Evolutionary conservation across 2,329 filamentous ascomycete species (phyloP), one percentile per base, ranked within the genome.

Genomic region (Teratosphaeriaceae sp.): DNA sequence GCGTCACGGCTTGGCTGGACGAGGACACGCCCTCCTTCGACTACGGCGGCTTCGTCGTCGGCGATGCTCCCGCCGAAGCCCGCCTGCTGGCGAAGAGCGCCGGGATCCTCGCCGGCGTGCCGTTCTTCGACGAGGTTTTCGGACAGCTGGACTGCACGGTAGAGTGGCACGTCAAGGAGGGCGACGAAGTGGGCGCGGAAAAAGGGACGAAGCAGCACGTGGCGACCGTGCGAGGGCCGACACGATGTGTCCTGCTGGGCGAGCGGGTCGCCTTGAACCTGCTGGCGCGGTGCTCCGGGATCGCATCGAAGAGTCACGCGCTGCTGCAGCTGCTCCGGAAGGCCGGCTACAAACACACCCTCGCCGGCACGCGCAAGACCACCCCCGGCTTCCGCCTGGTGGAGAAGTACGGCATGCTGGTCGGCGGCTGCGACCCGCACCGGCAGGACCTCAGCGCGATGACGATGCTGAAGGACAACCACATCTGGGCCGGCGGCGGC

Each of bases 381-480:
- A 98, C 92, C 0, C 92, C 92, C 0, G 92, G 92, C 0, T 98
- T 97, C 69, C 77, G 92, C 9, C 71, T 97, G 3, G 89, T 97
- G 8, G 92, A 98, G 68, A 98, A 98, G 70, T 98, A 98, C 66
- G 92, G 88, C 54, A 96, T 98, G 84, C 72, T 96, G 18, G 84
- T 94, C 13, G 92, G 90, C 44, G 92, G 92, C 9, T 89, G 88
- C 13, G 92, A 98, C 67, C 79, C 83, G 2, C 92, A 98, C 65
- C 75, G 92, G 23, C 87, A 95, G 68, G 92, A 98, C 64, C 73
- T 98, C 2, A 69, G 65, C 63, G 79, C 83, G 51, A 97, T 98
- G 92, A 89, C 89, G 44, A 98, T 98, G 92, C 75, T 98, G 52
- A 98, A 98, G 72, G 92, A 98, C 68, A 98, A 98, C 67, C 92